These are phyloP conservation scores for Trichosporon sp. DNA, from an alignment of 1,284 basidiomycete species.

Conservation along the genomic window DNA sequence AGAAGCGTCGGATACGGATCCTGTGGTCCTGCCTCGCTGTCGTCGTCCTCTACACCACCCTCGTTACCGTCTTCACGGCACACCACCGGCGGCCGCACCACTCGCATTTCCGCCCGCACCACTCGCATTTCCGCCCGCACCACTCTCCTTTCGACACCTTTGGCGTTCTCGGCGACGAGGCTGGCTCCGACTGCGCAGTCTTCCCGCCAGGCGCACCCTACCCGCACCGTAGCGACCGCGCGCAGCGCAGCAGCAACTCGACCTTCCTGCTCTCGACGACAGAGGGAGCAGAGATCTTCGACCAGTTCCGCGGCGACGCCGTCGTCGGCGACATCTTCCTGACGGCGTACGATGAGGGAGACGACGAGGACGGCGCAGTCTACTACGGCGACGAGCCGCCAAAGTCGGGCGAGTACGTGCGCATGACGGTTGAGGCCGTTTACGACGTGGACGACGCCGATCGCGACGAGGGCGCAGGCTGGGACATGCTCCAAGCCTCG, in stretches of 20 bases:
- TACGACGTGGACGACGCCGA: constrained; percentile 16
- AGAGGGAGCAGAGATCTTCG: constrained; percentile 24
- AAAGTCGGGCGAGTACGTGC: constrained; percentile 1
- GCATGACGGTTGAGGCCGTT: constrained; percentile 30
- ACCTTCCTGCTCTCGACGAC: constrained; percentile 29
- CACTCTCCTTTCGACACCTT: neutral
- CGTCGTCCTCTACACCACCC: constrained; percentile 4
- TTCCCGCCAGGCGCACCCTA: neutral
- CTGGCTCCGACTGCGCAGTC: neutral
- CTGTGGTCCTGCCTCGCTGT: constrained; percentile 9
- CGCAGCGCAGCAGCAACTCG: constrained; percentile 24
- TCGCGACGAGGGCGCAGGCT: constrained; percentile 25
- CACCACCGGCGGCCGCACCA: neutral
- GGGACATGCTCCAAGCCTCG: constrained; percentile 28
- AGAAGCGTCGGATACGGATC: neutral
- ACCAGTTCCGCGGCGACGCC: constrained; percentile 22
- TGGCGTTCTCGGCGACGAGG: neutral
- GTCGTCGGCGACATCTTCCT: constrained; percentile 27
- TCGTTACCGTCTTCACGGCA: neutral
- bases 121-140: neutral
- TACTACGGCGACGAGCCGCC: neutral
- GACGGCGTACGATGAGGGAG: constrained; percentile 23
- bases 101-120: neutral
- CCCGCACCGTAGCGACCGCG: too few species aligned
- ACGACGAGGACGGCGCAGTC: neutral